Conservation (phyloP, 129 eudicot genomes). For the Arctium minus region DNA sequence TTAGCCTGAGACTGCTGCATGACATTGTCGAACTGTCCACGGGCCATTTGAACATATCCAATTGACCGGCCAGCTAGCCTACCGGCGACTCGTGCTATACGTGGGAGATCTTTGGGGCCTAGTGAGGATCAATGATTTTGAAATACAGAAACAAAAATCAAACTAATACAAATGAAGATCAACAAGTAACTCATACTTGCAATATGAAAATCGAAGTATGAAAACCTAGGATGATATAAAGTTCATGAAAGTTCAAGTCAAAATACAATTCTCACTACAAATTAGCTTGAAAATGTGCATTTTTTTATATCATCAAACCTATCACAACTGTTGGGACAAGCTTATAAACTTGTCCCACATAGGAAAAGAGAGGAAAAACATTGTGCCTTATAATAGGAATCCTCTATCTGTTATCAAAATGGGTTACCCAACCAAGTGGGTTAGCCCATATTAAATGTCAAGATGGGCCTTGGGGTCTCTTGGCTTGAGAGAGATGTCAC, state of each 20-base stretch:
- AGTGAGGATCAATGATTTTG: not conserved
- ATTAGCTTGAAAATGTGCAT: not conserved
- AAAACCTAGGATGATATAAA: not conserved
- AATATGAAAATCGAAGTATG: not conserved
- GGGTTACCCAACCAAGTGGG: too few species aligned
- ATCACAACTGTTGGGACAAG: too few species aligned
- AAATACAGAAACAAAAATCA: not conserved
- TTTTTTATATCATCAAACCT: not conserved
- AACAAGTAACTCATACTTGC: not conserved
- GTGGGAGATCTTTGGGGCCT: conserved; percentile 86
- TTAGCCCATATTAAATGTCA: too few species aligned
- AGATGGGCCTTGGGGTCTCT: too few species aligned
- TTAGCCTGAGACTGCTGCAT: conserved; percentile 92
- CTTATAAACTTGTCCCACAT: too few species aligned
- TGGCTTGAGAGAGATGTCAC: too few species aligned
- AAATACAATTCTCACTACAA: not conserved
- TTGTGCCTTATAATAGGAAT: too few species aligned
- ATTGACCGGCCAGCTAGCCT: conserved; percentile 77
- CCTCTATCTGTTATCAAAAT: too few species aligned
- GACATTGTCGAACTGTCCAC: conserved; percentile 89
- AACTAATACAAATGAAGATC: not conserved
- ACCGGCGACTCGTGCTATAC: conserved; percentile 71
- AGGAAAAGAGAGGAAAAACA: too few species aligned
- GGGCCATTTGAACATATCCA: conserved; percentile 84
- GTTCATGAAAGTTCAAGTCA: not conserved